phyloP scores from a whole-genome alignment of 2,329 filamentous ascomycete genomes.

The Colletotrichum siamense region DNA sequence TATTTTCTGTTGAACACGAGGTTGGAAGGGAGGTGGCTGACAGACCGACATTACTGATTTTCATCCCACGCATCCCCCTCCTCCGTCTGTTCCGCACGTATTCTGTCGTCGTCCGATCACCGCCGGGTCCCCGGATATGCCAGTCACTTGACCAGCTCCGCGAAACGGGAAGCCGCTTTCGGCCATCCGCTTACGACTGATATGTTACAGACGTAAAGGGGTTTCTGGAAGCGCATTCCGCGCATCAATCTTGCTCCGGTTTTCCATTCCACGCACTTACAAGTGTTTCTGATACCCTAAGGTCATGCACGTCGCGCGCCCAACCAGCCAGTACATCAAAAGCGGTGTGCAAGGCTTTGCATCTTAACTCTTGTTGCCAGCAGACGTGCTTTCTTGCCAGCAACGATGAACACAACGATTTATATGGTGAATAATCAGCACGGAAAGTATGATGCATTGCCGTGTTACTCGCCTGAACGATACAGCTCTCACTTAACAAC shows the following conservation, averaged over 20 bases:
- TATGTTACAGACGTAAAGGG: background rate
- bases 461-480: too few relatives aligned
- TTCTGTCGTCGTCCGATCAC: background rate
- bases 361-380: fast-evolving
- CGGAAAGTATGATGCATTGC: too few relatives aligned
- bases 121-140: background rate
- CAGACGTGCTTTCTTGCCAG: too few relatives aligned
- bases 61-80: background rate
- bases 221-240: background rate
- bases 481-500: fast-evolving
- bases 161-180: background rate
- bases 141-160: background rate
- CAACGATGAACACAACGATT: too few relatives aligned
- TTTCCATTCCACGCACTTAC: background rate
- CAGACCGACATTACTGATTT: constrained; percentile 3
- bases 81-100: background rate
- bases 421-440: too few relatives aligned
- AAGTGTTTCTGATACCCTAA: background rate
- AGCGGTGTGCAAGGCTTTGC: too few relatives aligned
- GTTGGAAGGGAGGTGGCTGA: background rate
- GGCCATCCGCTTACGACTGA: constrained; percentile 3
- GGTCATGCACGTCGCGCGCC: too few relatives aligned
- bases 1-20: constrained; percentile 3
- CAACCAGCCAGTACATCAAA: too few relatives aligned
- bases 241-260: background rate